Conservation (phyloP, 352 stramenopile species). For the Phytophthora chlamydospora region DNA sequence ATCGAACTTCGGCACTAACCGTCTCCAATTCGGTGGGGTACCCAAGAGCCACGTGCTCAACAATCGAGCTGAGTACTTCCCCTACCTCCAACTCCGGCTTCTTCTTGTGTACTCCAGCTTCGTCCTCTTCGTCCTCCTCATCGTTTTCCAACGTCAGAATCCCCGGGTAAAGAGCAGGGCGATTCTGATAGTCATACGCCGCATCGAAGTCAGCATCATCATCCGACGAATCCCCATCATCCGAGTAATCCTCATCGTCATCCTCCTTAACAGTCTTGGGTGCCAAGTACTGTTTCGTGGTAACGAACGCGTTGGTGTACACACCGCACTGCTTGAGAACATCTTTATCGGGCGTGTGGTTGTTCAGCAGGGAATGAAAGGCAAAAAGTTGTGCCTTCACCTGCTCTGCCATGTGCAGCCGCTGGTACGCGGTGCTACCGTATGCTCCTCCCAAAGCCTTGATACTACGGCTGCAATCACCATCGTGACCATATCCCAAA, state of each 20-base stretch:
- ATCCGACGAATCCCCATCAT: conserved; percentile 70
- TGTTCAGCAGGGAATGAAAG: conserved; percentile 89
- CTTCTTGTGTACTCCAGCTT: conserved; percentile 47
- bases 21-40: conserved; percentile 62
- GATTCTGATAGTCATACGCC: conserved; percentile 42
- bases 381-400: conserved; percentile 89
- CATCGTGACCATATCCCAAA: conserved; percentile 71
- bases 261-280: conserved; percentile 58
- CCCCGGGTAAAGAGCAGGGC: conserved; percentile 60
- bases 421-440: conserved; percentile 65
- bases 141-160: conserved; percentile 57
- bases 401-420: conserved; percentile 84
- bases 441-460: conserved; percentile 72
- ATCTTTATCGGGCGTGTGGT: conserved; percentile 84
- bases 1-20: conserved; percentile 45
- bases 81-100: conserved; percentile 74
- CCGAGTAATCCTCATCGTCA: conserved; percentile 78
- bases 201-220: conserved; percentile 80
- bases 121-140: conserved; percentile 52
- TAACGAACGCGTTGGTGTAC: conserved; percentile 81
- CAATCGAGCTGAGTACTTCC: conserved; percentile 74
- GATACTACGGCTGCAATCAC: conserved; percentile 82
- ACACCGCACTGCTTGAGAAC: conserved; percentile 89
- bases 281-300: conserved; percentile 71
- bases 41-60: conserved; percentile 84